Base-by-base conservation (phyloP, 495 filamentous ascomycete genomes). In the Neurospora sp. region DNA sequence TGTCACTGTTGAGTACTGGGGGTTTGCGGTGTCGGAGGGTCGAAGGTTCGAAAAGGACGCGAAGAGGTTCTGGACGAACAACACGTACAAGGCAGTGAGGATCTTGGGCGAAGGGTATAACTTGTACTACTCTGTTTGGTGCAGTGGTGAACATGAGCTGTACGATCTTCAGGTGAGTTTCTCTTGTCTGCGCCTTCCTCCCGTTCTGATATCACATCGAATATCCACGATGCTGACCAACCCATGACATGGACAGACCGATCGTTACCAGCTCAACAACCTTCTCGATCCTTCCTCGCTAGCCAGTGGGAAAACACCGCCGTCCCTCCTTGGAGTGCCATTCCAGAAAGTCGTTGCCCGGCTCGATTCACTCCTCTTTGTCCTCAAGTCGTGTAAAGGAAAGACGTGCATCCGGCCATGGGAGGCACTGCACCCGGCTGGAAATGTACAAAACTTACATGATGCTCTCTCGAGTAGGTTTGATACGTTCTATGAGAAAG, bases 1-100 rank as follows among this genome's bases (percentile, higher is more conserved):
- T 79, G 88, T 90, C 23, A 89, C 87, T 0, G 88, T 91, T 16
- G 90, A 92, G 75, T 91, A 84, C 75, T 92, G 90, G 90, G 89
- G 90, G 1, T 75, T 77, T 4, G 86, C 83, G 0, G 79, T 84
- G 7, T 79, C 81, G 5, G 89, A 91, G 77, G 89, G 89, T 0
- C 78, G 80, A 23, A 54, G 78, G 8, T 79, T 81, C 16, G 46
- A 41, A 3, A 66, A 77, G 7, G 76, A 73, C 20, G 78, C 73
- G 74, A 2, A 18, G 18, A 39, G 76, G 20, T 5, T 81, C 27
- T 27, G 69, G n/a, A 44, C 76, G 4, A 90, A 90, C 72, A 91
- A 90, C 73, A 90, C 89, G 0, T 92, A 91, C 81, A 91, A 91
- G 78, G 87, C 88, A 3, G 75, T 89, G 72, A 86, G 90, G 35